Conservation (phyloP, 2,329 filamentous ascomycete species). For the Microascus cirrosus region DNA sequence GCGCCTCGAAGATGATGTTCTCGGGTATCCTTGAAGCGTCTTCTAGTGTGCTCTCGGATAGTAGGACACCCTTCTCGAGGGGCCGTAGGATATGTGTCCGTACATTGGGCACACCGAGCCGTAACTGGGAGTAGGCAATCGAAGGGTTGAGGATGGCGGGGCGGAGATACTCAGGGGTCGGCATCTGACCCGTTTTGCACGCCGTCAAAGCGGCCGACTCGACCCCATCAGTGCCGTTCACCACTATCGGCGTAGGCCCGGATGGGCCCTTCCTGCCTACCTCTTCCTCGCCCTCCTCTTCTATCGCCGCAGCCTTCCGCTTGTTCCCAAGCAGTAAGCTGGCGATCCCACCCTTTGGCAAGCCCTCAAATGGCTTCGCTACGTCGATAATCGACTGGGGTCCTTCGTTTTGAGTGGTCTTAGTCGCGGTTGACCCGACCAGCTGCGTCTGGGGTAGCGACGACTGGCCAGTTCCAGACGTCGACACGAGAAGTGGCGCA, state of each 20-base stretch:
- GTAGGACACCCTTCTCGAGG: slow-evolving; percentile 55
- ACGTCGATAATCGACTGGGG: slow-evolving; percentile 80
- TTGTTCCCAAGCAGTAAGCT: slow-evolving; percentile 88
- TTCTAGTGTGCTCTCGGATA: slow-evolving; percentile 40
- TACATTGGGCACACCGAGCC: slow-evolving; percentile 80
- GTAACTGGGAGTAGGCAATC: slow-evolving; percentile 69
- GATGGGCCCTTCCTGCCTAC: slow-evolving; percentile 41
- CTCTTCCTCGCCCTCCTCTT: slow-evolving; percentile 66
- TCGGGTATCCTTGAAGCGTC: slow-evolving; percentile 53
- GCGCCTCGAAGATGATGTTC: slow-evolving; percentile 75
- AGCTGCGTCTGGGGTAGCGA: slow-evolving; percentile 83
- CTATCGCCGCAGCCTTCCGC: slow-evolving; percentile 62
- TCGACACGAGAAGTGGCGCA: slow-evolving; percentile 81
- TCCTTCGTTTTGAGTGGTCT: slow-evolving; percentile 53
- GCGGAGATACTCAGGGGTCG: slow-evolving; percentile 73
- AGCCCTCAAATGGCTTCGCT: slow-evolving; percentile 84
- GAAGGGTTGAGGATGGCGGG: slow-evolving; percentile 79
- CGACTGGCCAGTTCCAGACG: slow-evolving; percentile 75
- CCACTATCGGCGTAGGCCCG: slow-evolving; percentile 63
- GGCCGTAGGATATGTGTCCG: slow-evolving; percentile 73
- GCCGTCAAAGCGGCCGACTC: slow-evolving; percentile 60
- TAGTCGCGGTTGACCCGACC: slow-evolving; percentile 62
- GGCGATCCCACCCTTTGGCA: slow-evolving; percentile 80
- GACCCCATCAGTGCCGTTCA: slow-evolving; percentile 66
- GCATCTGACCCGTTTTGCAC: slow-evolving; percentile 47